phyloP scores from a whole-genome alignment of 1,284 basidiomycete species.

The Schizophyllum commune region DNA sequence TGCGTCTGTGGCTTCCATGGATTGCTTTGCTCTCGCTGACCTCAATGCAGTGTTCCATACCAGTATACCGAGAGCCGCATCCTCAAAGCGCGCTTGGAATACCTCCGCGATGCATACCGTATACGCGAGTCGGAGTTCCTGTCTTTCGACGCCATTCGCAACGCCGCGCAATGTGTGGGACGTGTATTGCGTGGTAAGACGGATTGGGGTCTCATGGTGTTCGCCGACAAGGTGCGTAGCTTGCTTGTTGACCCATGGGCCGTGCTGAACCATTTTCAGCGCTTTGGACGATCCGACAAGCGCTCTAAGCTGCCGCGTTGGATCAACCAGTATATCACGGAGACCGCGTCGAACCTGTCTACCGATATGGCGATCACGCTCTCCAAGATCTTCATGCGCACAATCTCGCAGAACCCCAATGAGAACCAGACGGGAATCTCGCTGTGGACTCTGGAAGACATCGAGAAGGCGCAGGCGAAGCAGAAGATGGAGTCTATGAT shows the following conservation, averaged over 20 bases:
- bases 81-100: constrained; percentile 94
- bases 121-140: constrained; percentile 98
- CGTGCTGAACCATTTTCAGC: constrained; percentile 37
- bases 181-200: constrained; percentile 97
- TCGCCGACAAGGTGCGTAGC: constrained; percentile 88
- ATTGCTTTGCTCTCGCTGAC: constrained; percentile 2
- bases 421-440: constrained; percentile 93
- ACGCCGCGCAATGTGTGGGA: constrained; percentile 98
- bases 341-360: constrained; percentile 93
- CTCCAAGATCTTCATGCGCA: constrained; percentile 94
- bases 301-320: constrained; percentile 94
- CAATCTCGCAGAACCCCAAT: constrained; percentile 95
- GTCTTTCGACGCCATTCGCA: constrained; percentile 99
- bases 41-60: constrained; percentile 73
- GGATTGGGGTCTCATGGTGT: constrained; percentile 99
- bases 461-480: constrained; percentile 75
- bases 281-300: constrained; percentile 96
- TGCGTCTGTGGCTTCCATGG: constrained; percentile 27
- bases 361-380: constrained; percentile 98
- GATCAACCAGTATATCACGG: constrained; percentile 99
- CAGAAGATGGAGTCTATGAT: constrained; percentile 53
- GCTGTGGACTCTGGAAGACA: constrained; percentile 87
- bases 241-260: background rate
- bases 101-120: constrained; percentile 95
- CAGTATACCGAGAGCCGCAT: constrained; percentile 99